Base-by-base conservation (phyloP, 768 basidiomycete species). In the Lactarius vividus region DNA sequence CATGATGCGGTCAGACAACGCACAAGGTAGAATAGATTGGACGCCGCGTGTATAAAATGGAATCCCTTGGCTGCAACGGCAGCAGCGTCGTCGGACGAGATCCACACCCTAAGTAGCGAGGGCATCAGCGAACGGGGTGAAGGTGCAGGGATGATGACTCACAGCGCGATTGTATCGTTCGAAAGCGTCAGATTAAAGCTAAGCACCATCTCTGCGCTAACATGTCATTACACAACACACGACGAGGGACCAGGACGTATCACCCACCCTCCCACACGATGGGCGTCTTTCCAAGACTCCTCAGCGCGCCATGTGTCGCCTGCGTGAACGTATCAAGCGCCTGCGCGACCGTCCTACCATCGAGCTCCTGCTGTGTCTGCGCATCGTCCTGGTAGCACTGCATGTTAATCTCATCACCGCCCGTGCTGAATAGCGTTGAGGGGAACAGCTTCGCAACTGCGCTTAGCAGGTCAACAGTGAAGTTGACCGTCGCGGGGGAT, bases 321-420 rank as follows among this genome's bases (percentile, higher is more conserved):
- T 82, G 74, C 0, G 84, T 85, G 71, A 94, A 94, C 1, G 73
- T 71, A 69, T 84, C 80, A 46, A 95, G 75, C 0, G 91, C 91
- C 61, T 89, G 76, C 40, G 84, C 79, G 10, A 95, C 71, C 0
- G 85, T 89, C 72, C 77, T 4, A 81, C 82, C 26, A 73, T 80
- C 3, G 71, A 61, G n/a, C 77, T 77, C 55, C 0, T 77, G 74
- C 68, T 86, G 84, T 0, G 89, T 89, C 67, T 79, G 74, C 1
- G 78, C 71, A 72, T 94, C 92, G n/a, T 88, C 73, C 2, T 74
- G 73, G 70, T 91, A 92, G 73, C 90, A 91, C 16, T 79, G 79
- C 3, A 75, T 73, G 65, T 94, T 93, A 65, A 94, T 73, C 71
- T 94, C 92, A 68, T 94, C 93, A 0, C 94, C 93, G 0, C 94